These are phyloP conservation scores for Neonectria coccinea DNA, from an alignment of 2,329 filamentous ascomycete genomes.

Conservation along the genomic window DNA sequence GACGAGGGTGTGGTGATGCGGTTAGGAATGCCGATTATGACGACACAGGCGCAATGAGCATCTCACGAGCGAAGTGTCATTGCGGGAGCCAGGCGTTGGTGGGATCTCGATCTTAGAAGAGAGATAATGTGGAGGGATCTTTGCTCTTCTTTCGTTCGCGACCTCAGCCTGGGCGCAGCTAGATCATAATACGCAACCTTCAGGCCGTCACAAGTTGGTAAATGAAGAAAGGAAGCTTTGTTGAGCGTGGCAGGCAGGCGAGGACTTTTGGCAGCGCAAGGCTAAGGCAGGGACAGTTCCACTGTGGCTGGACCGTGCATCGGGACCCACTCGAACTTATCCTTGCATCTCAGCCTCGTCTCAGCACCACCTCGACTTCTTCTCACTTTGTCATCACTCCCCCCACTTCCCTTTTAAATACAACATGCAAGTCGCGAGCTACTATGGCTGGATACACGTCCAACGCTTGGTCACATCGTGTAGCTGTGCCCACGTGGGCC, in stretches of 20 bases:
- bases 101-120: not conserved
- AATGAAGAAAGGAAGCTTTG: conserved; percentile 6
- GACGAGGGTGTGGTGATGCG: conserved; percentile 16
- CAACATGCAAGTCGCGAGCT: too few species aligned
- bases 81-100: conserved; percentile 13
- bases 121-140: not conserved
- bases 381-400: not conserved
- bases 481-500: not conserved
- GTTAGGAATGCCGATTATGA: conserved; percentile 28
- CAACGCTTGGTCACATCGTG: not conserved
- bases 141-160: conserved; percentile 3
- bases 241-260: not conserved
- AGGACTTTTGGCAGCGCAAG: conserved; percentile 7
- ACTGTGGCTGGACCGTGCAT: conserved; percentile 12
- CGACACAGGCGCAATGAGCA: conserved; percentile 33
- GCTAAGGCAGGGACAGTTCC: not conserved
- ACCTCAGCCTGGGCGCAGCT: conserved; percentile 5
- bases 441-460: not conserved
- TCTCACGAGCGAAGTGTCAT: conserved; percentile 34
- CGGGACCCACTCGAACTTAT: not conserved
- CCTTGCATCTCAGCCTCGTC: conserved; percentile 11
- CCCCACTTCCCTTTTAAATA: too few species aligned
- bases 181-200: conserved; percentile 2
- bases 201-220: conserved; percentile 8
- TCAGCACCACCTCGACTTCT: conserved; percentile 8